Conservation (phyloP, 306 rosid species). For the Fragaria iinumae region DNA sequence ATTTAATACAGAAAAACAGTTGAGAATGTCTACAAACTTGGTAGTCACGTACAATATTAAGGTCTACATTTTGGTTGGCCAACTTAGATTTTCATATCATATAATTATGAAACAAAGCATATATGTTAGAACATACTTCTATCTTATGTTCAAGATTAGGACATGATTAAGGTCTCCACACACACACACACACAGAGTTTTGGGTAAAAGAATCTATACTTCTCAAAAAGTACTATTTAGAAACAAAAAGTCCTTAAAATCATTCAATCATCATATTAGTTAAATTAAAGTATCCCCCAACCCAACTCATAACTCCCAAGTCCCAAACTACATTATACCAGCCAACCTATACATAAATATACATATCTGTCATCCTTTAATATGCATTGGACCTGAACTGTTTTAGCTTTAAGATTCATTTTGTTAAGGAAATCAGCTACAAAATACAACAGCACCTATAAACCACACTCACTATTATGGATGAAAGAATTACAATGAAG, state of each 20-base stretch:
- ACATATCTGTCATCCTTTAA: background rate
- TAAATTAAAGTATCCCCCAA: background rate
- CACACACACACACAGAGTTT: background rate
- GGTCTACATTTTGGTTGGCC: background rate
- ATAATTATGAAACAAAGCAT: background rate
- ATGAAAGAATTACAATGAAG: conserved; percentile 20
- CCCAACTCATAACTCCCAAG: background rate
- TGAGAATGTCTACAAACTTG: background rate
- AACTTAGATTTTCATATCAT: background rate
- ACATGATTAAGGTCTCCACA: background rate
- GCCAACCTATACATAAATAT: background rate
- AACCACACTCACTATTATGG: background rate
- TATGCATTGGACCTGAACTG: background rate
- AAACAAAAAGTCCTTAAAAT: background rate
- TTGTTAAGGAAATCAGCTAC: background rate
- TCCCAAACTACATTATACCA: background rate
- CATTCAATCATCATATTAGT: background rate
- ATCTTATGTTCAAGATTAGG: background rate
- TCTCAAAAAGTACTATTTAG: background rate
- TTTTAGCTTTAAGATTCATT: background rate
- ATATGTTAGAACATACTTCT: background rate
- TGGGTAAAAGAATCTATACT: background rate
- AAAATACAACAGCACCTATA: background rate
- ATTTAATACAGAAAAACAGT: background rate
- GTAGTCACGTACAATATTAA: background rate